Percentiles rank a stretch among this genome's conserved stretches.
Conservation (phyloP, 2,329 filamentous ascomycete species). For the Claviceps fusiformis region DNA sequence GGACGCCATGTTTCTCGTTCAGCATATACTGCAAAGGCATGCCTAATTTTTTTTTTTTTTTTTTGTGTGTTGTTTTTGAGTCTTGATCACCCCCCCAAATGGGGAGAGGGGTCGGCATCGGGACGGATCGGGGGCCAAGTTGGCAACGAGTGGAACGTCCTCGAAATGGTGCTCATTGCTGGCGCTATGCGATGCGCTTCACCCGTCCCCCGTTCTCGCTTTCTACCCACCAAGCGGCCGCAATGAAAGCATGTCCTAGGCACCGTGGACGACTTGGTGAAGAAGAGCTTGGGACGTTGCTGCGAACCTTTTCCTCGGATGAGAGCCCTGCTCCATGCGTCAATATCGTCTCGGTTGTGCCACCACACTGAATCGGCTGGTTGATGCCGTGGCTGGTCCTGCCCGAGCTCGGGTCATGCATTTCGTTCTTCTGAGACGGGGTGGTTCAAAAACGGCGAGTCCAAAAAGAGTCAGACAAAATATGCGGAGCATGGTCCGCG, state of each 20-base stretch:
- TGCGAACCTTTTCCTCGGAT: background rate
- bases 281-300: background rate
- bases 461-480: background rate
- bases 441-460: background rate
- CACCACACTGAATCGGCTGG: background rate
- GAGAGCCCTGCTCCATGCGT: background rate
- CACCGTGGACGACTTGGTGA: background rate
- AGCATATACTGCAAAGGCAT: background rate
- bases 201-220: background rate
- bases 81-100: background rate
- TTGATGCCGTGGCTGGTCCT: background rate
- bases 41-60: background rate
- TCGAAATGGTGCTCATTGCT: background rate
- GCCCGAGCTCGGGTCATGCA: background rate
- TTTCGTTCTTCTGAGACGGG: background rate
- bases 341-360: background rate
- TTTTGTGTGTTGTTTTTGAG: background rate
- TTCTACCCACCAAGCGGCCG: slow-evolving; percentile 3
- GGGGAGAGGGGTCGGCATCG: background rate
- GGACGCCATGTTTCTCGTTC: background rate
- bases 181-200: background rate
- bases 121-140: background rate
- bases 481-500: background rate
- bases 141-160: background rate
- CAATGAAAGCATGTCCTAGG: background rate